Evolutionary conservation across 495 filamentous ascomycete genomes (phyloP).

Genomic region (Daldinia childiae): DNA sequence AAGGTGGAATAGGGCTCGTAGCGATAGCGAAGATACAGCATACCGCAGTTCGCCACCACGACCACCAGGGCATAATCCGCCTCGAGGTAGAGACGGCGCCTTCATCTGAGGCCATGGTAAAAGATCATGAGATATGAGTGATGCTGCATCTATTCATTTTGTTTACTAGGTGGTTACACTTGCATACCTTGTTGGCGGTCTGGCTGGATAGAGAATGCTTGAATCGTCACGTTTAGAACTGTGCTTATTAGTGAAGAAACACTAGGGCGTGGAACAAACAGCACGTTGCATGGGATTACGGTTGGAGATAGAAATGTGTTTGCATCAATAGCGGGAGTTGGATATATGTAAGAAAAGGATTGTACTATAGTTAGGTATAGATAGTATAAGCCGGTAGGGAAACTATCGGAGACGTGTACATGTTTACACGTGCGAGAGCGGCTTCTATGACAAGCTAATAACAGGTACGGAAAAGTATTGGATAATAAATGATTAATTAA

Average conservation of each 20-base stretch:
- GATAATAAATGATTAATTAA: too few species aligned
- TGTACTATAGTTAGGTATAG: conserved; percentile 31
- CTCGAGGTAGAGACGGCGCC: conserved; percentile 38
- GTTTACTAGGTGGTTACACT: conserved; percentile 25
- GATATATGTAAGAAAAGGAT: conserved; percentile 10
- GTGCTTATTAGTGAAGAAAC: background rate
- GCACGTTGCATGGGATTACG: conserved; percentile 18
- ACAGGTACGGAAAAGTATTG: background rate
- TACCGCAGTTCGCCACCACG: conserved; percentile 34
- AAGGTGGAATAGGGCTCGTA: conserved; percentile 38
- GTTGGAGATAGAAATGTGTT: conserved; percentile 29
- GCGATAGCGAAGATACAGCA: conserved; percentile 32
- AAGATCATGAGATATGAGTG: conserved; percentile 45
- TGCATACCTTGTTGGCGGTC: conserved; percentile 21
- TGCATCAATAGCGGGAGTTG: conserved; percentile 25
- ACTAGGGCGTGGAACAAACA: conserved; percentile 8
- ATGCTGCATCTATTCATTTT: conserved; percentile 39
- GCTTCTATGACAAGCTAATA: background rate
- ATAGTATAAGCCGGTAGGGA: background rate
- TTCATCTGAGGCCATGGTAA: conserved; percentile 30
- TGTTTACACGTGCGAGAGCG: background rate
- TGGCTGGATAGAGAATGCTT: conserved; percentile 29
- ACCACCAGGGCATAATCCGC: conserved; percentile 36
- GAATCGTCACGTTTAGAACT: conserved; percentile 11
- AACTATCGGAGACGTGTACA: background rate